These are phyloP conservation scores for Dactylellina haptotyla DNA, from an alignment of 2,329 filamentous ascomycete genomes.

Conservation along the genomic window DNA sequence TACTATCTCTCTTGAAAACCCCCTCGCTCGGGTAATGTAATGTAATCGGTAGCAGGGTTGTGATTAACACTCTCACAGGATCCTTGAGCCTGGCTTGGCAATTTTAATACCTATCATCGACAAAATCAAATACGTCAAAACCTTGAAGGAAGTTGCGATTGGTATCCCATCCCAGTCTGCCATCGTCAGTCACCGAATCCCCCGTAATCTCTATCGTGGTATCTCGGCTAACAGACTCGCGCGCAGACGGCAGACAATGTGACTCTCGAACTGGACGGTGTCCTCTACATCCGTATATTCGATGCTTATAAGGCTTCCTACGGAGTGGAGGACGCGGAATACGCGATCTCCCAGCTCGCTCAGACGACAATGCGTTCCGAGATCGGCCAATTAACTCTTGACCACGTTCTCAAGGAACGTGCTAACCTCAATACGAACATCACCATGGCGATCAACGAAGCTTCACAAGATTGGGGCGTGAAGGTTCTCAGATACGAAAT, in stretches of 20 bases:
- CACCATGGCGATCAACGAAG: conserved; percentile 98
- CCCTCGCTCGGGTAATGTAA: too few relatives aligned
- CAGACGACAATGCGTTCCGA: conserved; percentile 99
- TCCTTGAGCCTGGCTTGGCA: conserved; percentile 89
- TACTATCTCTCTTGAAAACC: background rate
- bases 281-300: conserved; percentile 94
- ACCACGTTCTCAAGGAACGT: conserved; percentile 97
- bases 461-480: conserved; percentile 95
- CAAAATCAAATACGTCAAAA: conserved; percentile 97
- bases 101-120: conserved; percentile 90
- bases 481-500: conserved; percentile 98
- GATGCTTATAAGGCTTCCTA: conserved; percentile 99
- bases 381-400: conserved; percentile 93
- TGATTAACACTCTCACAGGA: conserved; percentile 60
- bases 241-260: conserved; percentile 88
- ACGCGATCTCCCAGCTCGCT: conserved; percentile 95
- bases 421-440: conserved; percentile 97
- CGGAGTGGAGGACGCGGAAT: conserved; percentile 97
- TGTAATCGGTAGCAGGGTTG: too few relatives aligned
- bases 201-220: background rate
- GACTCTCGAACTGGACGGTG: conserved; percentile 92
- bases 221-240: background rate
- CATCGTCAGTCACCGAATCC: conserved; percentile 66
- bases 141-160: conserved; percentile 92
- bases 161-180: conserved; percentile 98